These are phyloP conservation scores for Rhodotorula sp. DNA, from an alignment of 1,284 basidiomycete species.

Conservation along the genomic window DNA sequence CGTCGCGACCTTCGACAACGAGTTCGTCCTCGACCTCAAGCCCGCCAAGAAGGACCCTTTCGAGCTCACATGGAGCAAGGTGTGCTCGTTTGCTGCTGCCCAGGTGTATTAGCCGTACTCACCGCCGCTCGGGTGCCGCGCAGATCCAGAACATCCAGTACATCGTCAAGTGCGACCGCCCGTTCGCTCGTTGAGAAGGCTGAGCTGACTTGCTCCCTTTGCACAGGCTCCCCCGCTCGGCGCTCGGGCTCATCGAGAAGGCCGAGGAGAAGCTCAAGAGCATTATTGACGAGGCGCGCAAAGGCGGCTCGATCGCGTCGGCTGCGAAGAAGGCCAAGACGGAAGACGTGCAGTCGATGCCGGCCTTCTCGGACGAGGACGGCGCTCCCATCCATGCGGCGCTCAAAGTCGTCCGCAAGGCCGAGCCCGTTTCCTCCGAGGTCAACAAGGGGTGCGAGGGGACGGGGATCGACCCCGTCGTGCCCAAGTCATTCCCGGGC, in stretches of 20 bases:
- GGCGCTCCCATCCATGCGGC: too few relatives aligned
- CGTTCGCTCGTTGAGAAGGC: too few relatives aligned
- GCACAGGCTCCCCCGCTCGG: slow-evolving; percentile 2
- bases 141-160: slow-evolving; percentile 20
- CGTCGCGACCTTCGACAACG: slow-evolving; percentile 15
- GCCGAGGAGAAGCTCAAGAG: slow-evolving; percentile 8
- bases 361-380: not conserved
- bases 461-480: not conserved
- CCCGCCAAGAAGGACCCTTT: not conserved
- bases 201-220: not conserved
- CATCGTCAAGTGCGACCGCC: slow-evolving; percentile 7
- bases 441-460: not conserved
- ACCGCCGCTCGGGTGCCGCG: not conserved
- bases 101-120: too few relatives aligned
- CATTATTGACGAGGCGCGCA: not conserved
- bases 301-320: not conserved
- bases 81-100: not conserved
- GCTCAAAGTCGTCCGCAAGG: too few relatives aligned
- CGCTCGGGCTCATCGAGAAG: not conserved
- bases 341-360: not conserved
- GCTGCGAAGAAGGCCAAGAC: not conserved
- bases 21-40: slow-evolving; percentile 22
- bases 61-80: not conserved
- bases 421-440: not conserved
- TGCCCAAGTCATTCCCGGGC: not conserved